Base-by-base conservation (phyloP, 148 eudicot genomes). In the Tetragonia tetragonoides region DNA sequence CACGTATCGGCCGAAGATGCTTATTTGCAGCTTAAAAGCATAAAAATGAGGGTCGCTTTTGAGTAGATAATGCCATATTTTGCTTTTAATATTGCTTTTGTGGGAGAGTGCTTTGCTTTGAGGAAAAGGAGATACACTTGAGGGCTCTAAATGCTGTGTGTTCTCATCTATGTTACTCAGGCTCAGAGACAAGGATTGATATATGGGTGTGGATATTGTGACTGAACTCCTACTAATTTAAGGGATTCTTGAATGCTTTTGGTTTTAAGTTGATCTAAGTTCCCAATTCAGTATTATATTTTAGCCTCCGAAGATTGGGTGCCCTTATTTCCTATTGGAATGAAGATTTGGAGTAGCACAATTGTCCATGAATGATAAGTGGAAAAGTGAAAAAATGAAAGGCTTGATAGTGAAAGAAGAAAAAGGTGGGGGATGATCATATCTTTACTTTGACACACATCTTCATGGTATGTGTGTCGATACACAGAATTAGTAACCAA, bases 51-150 rank as follows among this genome's bases (percentile, higher is more conserved):
- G 69, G 70, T 75, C 83, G 78, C 88, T 89, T 90, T 91, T 85
- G 87, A 85, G 89, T 87, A 86, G 95, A 91, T 89, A 87, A 89
- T 91, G 90, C 87, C 87, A 89, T 84, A 76, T 81, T 89, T 86
- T 82, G 73, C 90, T 90, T 90, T 90, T 86, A 80, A 71, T 79
- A 65, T 74, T 88, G 80, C 85, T 82, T 86, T 79, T 84, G 46
- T 46, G 68, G 3, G 46, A 75, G 44, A 83, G 86, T 85, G 90
- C 83, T 85, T 84, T 83, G 75, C 87, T 89, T 90, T 87, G 76
- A 83, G 62, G 68, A 79, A 87, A 83, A 84, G 83, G 72, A 64
- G 68, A 61, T 51, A 59, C 37, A 71, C 74, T 70, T 63, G 64
- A 51, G 62, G 24, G 24, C 75, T 47, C 75, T n/a, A 21, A 78